Evolutionary conservation across 2,329 filamentous ascomycete species (phyloP).

Genomic region (Diaporthe destruens): DNA sequence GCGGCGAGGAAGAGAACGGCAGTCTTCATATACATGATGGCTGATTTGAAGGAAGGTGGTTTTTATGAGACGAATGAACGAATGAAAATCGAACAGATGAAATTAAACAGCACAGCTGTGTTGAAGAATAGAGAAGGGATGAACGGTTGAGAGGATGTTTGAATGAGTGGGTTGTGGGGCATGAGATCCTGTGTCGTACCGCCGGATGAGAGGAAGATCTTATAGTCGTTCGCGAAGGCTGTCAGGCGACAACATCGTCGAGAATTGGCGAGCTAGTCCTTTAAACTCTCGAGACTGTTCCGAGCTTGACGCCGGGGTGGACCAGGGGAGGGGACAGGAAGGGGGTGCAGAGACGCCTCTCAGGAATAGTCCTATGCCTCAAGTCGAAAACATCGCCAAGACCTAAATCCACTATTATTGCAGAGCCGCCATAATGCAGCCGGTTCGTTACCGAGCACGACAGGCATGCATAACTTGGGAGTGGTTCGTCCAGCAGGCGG

Average conservation of each 20-base stretch:
- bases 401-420: neutral
- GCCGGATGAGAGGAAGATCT: conserved; percentile 32
- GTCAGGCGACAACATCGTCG: neutral
- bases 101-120: conserved; percentile 40
- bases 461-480: neutral
- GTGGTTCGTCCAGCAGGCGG: conserved; percentile 11
- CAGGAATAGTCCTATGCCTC: conserved; percentile 24
- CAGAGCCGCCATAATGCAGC: neutral
- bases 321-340: neutral
- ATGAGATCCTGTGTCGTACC: neutral
- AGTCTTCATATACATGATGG: conserved; percentile 56
- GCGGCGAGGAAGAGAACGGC: conserved; percentile 53
- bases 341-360: conserved; percentile 19
- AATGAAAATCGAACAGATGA: conserved; percentile 39
- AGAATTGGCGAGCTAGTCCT: conserved; percentile 29
- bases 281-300: conserved; percentile 20
- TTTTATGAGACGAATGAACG: conserved; percentile 12
- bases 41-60: conserved; percentile 30
- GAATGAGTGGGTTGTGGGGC: conserved; percentile 14
- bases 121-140: conserved; percentile 29
- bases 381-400: conserved; percentile 32
- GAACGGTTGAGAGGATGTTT: conserved; percentile 21
- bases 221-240: conserved; percentile 31
- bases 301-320: conserved; percentile 11
- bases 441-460: conserved; percentile 25